These are phyloP conservation scores for Emmonsia crescens DNA, from an alignment of 2,329 filamentous ascomycete species.

Conservation along the genomic window DNA sequence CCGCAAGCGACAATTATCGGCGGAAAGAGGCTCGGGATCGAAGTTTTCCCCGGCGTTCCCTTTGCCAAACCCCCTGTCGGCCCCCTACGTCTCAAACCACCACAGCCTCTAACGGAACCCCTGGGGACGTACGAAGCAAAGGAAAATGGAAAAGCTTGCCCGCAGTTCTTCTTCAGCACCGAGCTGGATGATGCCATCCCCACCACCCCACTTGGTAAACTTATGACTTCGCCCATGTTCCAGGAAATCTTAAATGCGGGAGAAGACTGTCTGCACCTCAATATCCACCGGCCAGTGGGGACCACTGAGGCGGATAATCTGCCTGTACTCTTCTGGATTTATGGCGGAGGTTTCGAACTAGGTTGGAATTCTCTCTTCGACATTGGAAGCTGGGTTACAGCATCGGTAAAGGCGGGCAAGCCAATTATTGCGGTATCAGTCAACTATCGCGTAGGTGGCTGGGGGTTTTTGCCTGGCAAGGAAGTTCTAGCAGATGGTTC, in stretches of 20 bases:
- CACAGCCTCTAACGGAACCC: conserved; percentile 46
- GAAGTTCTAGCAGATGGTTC: conserved; percentile 58
- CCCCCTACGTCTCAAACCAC: conserved; percentile 56
- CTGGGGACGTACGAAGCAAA: conserved; percentile 54
- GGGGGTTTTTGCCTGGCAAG: conserved; percentile 61
- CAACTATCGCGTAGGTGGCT: conserved; percentile 66
- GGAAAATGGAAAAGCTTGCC: conserved; percentile 51
- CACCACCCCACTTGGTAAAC: conserved; percentile 36
- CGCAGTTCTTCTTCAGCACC: conserved; percentile 57
- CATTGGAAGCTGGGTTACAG: conserved; percentile 22
- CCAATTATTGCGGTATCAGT: conserved; percentile 65
- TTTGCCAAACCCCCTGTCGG: conserved; percentile 62
- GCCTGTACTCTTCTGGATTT: conserved; percentile 62
- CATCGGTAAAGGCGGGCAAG: conserved; percentile 41
- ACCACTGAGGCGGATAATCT: conserved; percentile 45
- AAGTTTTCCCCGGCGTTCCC: conserved; percentile 64
- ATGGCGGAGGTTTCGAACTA: conserved; percentile 45
- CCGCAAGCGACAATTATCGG: conserved; percentile 46
- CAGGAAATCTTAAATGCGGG: conserved; percentile 43
- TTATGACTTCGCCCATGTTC: conserved; percentile 49
- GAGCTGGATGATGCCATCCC: conserved; percentile 31
- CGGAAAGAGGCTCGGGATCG: conserved; percentile 34
- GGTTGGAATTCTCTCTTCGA: conserved; percentile 39
- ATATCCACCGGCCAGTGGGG: conserved; percentile 49
- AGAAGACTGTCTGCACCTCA: conserved; percentile 56